Evolutionary conservation across 768 basidiomycete species (phyloP).

Genomic region (Dioszegia aurantiaca): DNA sequence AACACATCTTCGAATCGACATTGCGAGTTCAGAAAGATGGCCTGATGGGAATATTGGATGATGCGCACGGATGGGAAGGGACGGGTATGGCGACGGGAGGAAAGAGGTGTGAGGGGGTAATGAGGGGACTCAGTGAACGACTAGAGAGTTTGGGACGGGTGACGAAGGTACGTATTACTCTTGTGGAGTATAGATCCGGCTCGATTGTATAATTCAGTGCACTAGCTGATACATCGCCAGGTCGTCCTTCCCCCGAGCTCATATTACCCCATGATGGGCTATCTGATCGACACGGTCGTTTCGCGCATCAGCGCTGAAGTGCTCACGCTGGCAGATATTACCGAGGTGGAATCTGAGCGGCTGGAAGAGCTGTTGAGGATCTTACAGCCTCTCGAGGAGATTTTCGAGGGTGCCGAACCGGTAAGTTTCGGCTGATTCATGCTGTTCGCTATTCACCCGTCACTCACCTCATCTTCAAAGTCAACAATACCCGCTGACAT

Average conservation of each 20-base stretch:
- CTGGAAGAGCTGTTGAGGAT: constrained; percentile 79
- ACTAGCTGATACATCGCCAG: constrained; percentile 55
- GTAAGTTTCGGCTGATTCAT: background rate
- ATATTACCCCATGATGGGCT: constrained; percentile 70
- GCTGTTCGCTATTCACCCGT: background rate
- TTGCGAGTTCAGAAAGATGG: constrained; percentile 59
- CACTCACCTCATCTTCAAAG: background rate
- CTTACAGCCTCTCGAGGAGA: constrained; percentile 71
- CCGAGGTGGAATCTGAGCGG: constrained; percentile 78
- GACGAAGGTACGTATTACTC: constrained; percentile 67
- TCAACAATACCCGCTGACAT: constrained; percentile 39
- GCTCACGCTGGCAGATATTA: constrained; percentile 75
- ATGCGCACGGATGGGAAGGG: constrained; percentile 66
- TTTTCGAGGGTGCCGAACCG: constrained; percentile 58
- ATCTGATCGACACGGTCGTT: constrained; percentile 67
- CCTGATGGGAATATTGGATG: constrained; percentile 59
- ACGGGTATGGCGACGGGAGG: constrained; percentile 71
- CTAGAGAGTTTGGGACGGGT: constrained; percentile 64
- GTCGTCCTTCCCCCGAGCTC: constrained; percentile 66
- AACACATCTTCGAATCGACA: constrained; percentile 69
- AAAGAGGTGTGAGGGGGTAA: constrained; percentile 69
- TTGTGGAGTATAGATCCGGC: no score
- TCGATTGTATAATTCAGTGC: no score
- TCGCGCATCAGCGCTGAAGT: constrained; percentile 69
- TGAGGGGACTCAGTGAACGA: constrained; percentile 64